A percentile compares a stretch with the other conserved stretches of the same genome.
Conservation (phyloP, 495 filamentous ascomycete species). For the Xylaria cubensis region DNA sequence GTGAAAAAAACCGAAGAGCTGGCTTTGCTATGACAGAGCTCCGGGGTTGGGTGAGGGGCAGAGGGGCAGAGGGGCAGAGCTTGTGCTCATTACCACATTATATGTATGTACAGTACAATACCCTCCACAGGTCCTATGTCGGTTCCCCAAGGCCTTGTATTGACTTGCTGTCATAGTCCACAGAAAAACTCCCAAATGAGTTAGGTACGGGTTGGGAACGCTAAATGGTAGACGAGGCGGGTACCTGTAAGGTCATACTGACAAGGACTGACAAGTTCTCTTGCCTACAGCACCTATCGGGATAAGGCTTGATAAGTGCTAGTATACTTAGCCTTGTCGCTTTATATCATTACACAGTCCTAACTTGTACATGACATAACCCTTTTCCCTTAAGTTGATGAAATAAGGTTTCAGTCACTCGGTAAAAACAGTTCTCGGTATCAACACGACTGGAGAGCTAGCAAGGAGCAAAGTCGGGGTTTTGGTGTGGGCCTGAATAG, state of each 20-base stretch:
- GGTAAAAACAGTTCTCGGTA: neutral
- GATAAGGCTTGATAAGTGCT: neutral
- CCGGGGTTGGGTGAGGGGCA: conserved; percentile 16
- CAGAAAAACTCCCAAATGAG: neutral
- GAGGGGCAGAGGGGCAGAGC: neutral
- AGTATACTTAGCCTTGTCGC: neutral
- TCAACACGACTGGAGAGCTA: neutral
- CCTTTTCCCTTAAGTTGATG: neutral
- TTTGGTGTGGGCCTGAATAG: conserved; percentile 10
- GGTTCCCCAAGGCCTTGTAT: neutral
- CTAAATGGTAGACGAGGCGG: conserved; percentile 1
- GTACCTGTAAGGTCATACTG: neutral
- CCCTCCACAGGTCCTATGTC: neutral
- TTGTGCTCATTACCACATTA: neutral
- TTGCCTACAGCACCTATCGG: neutral
- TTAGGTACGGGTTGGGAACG: conserved; percentile 2
- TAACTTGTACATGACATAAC: neutral
- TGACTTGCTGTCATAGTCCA: conserved; percentile 25
- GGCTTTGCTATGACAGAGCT: conserved; percentile 21
- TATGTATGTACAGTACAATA: neutral
- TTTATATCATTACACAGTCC: neutral
- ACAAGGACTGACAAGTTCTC: neutral
- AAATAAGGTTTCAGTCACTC: neutral
- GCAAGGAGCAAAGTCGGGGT: neutral
- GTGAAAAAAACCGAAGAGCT: neutral